phyloP scores from a whole-genome alignment of 164 flowering plant species.

The Protea cynaroides region DNA sequence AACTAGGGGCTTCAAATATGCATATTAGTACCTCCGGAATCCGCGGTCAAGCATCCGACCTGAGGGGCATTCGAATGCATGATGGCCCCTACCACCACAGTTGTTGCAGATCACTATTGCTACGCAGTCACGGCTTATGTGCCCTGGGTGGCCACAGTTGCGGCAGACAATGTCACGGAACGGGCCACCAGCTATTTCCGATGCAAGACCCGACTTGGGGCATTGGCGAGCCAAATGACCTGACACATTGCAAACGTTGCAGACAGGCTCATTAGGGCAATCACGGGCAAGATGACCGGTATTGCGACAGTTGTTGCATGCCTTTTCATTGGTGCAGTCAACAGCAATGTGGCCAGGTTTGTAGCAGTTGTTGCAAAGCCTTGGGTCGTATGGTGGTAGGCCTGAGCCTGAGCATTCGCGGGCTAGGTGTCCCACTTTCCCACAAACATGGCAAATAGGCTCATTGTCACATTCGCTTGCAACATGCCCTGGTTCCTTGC shows the following conservation, averaged over 20 bases:
- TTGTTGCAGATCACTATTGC: slow-evolving; percentile 34
- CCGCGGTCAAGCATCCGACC: slow-evolving; percentile 27
- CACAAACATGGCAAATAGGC: slow-evolving; percentile 57
- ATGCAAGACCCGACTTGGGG: slow-evolving; percentile 37
- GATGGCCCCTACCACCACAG: slow-evolving; percentile 52
- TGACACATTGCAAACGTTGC: slow-evolving; percentile 56
- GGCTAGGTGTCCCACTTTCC: slow-evolving; percentile 49
- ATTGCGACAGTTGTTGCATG: slow-evolving; percentile 49
- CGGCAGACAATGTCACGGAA: slow-evolving; percentile 34
- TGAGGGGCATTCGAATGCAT: slow-evolving; percentile 43
- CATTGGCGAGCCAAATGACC: slow-evolving; percentile 89
- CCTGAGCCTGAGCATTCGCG: slow-evolving; percentile 31
- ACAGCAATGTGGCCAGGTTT: slow-evolving; percentile 47
- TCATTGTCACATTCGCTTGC: slow-evolving; percentile 51
- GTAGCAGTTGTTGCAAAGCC: slow-evolving; percentile 50
- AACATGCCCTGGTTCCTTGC: slow-evolving; percentile 58
- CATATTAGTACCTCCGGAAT: slow-evolving; percentile 22
- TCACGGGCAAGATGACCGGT: slow-evolving; percentile 60
- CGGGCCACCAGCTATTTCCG: slow-evolving; percentile 29
- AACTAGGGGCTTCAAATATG: background rate
- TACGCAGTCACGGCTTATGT: slow-evolving; percentile 42
- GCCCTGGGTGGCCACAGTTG: slow-evolving; percentile 39
- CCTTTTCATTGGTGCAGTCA: slow-evolving; percentile 48
- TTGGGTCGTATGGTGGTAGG: slow-evolving; percentile 32
- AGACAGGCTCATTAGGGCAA: slow-evolving; percentile 53